These are phyloP conservation scores for Mortierella sp. DNA, from an alignment of 371 early-diverging fungal genomes.

Conservation along the genomic window DNA sequence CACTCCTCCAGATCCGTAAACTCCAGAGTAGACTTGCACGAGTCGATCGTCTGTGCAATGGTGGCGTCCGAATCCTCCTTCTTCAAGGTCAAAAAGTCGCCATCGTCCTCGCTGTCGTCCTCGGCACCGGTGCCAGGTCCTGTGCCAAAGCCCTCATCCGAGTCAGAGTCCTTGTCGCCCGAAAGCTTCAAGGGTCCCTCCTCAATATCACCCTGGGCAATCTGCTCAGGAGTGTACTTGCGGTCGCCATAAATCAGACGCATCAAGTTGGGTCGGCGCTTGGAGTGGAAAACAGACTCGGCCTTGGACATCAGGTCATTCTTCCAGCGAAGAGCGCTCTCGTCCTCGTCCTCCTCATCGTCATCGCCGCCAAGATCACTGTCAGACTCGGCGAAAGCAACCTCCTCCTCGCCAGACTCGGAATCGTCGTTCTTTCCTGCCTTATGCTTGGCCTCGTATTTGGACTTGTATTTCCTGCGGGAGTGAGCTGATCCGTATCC, in stretches of 20 bases:
- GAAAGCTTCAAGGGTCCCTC: conserved; percentile 39
- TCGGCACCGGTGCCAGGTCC: conserved; percentile 57
- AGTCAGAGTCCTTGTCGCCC: conserved; percentile 37
- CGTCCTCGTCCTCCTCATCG: conserved; percentile 63
- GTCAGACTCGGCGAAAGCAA: conserved; percentile 82
- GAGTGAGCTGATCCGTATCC: conserved; percentile 38
- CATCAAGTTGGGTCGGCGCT: conserved; percentile 86
- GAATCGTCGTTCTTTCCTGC: conserved; percentile 60
- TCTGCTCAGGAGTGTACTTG: conserved; percentile 69
- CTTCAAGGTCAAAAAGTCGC: conserved; percentile 76
- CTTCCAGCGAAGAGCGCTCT: conserved; percentile 83
- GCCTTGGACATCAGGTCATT: conserved; percentile 79
- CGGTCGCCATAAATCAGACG: conserved; percentile 83
- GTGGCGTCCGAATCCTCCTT: conserved; percentile 55
- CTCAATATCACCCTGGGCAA: conserved; percentile 64
- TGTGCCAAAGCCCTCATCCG: conserved; percentile 56
- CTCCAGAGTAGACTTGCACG: conserved; percentile 72
- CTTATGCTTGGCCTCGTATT: conserved; percentile 57
- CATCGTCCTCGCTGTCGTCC: conserved; percentile 70
- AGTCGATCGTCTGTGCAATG: conserved; percentile 70
- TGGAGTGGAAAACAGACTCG: conserved; percentile 68
- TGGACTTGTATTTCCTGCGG: conserved; percentile 60
- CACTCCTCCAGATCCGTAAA: conserved; percentile 73
- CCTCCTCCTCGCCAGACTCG: conserved; percentile 63
- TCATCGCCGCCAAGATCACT: conserved; percentile 69